phyloP scores from a whole-genome alignment of 441 rosid species.

The Populus trichocarpa region DNA sequence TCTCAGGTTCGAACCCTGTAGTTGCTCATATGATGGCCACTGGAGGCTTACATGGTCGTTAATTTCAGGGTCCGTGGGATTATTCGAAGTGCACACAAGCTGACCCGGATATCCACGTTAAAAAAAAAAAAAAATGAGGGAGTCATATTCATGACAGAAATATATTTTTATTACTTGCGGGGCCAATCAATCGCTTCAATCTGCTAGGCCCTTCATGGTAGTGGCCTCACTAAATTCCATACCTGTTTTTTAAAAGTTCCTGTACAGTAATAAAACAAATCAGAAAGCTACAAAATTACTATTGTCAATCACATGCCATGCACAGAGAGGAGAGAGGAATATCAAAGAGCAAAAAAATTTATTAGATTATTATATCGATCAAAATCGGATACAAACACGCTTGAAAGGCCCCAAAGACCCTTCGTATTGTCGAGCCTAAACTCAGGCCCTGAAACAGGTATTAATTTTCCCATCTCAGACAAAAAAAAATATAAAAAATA shows the following conservation, averaged over 20 bases:
- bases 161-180: slow-evolving; percentile 36
- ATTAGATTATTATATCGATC: slow-evolving; percentile 21
- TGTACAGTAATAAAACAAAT: slow-evolving; percentile 31
- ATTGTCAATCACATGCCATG: slow-evolving; percentile 43
- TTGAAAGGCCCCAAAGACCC: slow-evolving; percentile 52
- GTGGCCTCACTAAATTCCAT: slow-evolving; percentile 28
- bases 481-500: background rate
- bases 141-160: slow-evolving; percentile 24
- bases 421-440: slow-evolving; percentile 29
- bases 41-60: no score
- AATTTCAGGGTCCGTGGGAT: no score
- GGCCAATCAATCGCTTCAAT: slow-evolving; percentile 29
- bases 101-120: no score
- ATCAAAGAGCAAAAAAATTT: background rate
- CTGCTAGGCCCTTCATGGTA: slow-evolving; percentile 7
- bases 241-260: background rate
- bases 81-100: no score
- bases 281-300: slow-evolving; percentile 46
- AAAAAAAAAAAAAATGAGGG: no score
- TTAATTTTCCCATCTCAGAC: slow-evolving; percentile 13
- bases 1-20: no score
- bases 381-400: slow-evolving; percentile 42
- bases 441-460: slow-evolving; percentile 25
- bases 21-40: no score
- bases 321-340: background rate